These are phyloP conservation scores for Sanghuangporus baumii DNA, from an alignment of 1,284 basidiomycete genomes.

Conservation along the genomic window DNA sequence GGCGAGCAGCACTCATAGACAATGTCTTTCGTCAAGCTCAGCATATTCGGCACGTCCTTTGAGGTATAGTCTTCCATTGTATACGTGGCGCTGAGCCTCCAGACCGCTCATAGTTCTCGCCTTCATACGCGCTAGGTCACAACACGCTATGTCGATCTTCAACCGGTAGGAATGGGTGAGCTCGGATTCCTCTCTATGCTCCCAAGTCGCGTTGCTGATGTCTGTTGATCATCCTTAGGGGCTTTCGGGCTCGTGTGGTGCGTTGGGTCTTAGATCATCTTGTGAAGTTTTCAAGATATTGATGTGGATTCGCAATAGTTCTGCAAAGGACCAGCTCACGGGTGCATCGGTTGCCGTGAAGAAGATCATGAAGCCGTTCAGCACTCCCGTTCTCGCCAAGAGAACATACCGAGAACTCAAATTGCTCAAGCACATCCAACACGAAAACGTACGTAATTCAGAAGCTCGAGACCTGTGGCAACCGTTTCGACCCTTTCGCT, in stretches of 20 bases:
- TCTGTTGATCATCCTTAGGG: slow-evolving; percentile 38
- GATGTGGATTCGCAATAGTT: slow-evolving; percentile 42
- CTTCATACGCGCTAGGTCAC: slow-evolving; percentile 65
- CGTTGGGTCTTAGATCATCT: slow-evolving; percentile 21
- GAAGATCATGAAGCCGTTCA: slow-evolving; percentile 99
- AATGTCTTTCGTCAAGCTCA: slow-evolving; percentile 97
- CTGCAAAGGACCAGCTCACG: slow-evolving; percentile 96
- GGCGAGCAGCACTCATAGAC: not conserved
- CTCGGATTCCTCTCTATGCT: slow-evolving; percentile 23
- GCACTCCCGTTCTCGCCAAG: slow-evolving; percentile 96
- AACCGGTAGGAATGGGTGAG: slow-evolving; percentile 99
- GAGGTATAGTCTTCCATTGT: slow-evolving; percentile 47
- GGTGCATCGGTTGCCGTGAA: slow-evolving; percentile 95
- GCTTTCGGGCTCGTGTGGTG: slow-evolving; percentile 96
- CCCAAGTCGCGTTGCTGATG: slow-evolving; percentile 17
- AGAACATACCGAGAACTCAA: slow-evolving; percentile 98
- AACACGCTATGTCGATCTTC: slow-evolving; percentile 97
- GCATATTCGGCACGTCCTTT: slow-evolving; percentile 96
- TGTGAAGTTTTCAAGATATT: not conserved
- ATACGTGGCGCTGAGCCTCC: slow-evolving; percentile 6
- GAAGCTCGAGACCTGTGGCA: not conserved
- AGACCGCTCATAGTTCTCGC: slow-evolving; percentile 2
- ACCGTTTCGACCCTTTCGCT: not conserved
- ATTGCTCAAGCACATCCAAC: slow-evolving; percentile 96
- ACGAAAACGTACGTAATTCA: slow-evolving; percentile 78